phyloP scores from a whole-genome alignment of 768 basidiomycete species.

The Boletus speciosus region DNA sequence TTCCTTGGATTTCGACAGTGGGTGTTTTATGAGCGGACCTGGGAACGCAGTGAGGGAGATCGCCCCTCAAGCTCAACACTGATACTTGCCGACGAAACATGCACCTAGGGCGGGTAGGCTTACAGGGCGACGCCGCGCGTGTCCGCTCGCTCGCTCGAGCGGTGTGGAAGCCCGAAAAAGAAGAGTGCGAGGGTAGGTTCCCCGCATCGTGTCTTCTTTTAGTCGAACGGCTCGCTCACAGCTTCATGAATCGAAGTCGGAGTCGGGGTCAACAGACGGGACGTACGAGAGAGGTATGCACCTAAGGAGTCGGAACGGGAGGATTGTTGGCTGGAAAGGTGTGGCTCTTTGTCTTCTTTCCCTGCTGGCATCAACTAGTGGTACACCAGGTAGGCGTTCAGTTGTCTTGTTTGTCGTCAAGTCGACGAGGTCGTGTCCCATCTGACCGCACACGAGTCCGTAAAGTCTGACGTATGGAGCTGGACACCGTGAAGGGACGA shows the following conservation, averaged over 20 bases:
- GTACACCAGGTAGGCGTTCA: not conserved
- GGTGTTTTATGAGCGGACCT: no score
- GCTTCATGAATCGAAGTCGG: no score
- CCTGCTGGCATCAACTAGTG: not conserved
- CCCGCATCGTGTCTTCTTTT: no score
- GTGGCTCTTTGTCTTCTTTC: not conserved
- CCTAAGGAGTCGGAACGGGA: not conserved
- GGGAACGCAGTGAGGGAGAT: no score
- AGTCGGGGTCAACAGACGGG: not conserved
- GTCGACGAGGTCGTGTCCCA: no score
- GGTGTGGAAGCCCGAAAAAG: not conserved
- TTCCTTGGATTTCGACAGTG: no score
- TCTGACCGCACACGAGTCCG: no score
- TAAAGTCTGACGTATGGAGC: not conserved
- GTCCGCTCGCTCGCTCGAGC: not conserved
- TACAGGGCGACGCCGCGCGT: not conserved
- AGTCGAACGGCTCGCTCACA: not conserved
- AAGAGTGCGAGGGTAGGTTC: not conserved
- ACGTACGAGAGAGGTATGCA: not conserved
- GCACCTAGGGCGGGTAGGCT: not conserved
- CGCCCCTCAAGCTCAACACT: not conserved
- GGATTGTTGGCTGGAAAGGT: slow-evolving; percentile 6
- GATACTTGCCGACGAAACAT: not conserved
- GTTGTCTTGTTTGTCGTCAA: not conserved
- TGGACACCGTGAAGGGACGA: slow-evolving; percentile 6